These are phyloP conservation scores for Domatiomyces catenatus DNA, from an alignment of 2,329 filamentous ascomycete genomes.

Conservation along the genomic window DNA sequence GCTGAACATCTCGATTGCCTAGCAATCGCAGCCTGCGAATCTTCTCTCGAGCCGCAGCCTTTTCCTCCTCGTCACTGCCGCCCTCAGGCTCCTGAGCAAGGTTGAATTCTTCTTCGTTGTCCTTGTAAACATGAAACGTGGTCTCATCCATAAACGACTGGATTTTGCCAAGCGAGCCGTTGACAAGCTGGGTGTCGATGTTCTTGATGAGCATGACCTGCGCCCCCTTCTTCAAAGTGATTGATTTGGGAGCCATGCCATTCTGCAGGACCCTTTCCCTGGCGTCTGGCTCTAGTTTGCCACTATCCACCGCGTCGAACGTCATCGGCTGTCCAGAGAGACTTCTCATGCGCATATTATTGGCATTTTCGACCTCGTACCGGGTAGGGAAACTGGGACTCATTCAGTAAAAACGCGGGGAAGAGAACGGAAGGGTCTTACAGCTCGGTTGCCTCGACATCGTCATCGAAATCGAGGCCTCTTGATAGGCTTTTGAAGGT, in stretches of 20 bases:
- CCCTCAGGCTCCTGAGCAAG: conserved; percentile 28
- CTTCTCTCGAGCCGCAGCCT: conserved; percentile 35
- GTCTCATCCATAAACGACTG: conserved; percentile 60
- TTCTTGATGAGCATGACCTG: conserved; percentile 99
- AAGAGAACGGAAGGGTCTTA: conserved; percentile 24
- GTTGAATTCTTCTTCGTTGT: conserved; percentile 41
- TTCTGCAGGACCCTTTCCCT: conserved; percentile 68
- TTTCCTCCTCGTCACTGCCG: conserved; percentile 30
- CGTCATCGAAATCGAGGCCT: conserved; percentile 56
- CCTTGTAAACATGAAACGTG: conserved; percentile 43
- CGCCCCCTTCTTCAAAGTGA: conserved; percentile 76
- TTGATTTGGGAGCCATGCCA: conserved; percentile 76
- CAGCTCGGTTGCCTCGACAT: conserved; percentile 71
- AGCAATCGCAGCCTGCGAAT: conserved; percentile 37
- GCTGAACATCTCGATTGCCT: conserved; percentile 28
- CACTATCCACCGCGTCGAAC: conserved; percentile 62
- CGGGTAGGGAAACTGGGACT: conserved; percentile 62
- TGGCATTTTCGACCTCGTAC: conserved; percentile 75
- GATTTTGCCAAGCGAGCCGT: conserved; percentile 82
- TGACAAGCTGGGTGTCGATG: conserved; percentile 83
- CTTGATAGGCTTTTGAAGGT: conserved; percentile 62
- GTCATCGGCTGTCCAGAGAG: conserved; percentile 52
- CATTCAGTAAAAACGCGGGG: neutral
- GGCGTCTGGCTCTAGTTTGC: conserved; percentile 49
- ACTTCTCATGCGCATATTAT: conserved; percentile 54